A percentile compares a stretch with the other conserved stretches of the same genome.
phyloP scores from a whole-genome alignment of 2,329 filamentous ascomycete species.

The Pseudopithomyces maydicus region DNA sequence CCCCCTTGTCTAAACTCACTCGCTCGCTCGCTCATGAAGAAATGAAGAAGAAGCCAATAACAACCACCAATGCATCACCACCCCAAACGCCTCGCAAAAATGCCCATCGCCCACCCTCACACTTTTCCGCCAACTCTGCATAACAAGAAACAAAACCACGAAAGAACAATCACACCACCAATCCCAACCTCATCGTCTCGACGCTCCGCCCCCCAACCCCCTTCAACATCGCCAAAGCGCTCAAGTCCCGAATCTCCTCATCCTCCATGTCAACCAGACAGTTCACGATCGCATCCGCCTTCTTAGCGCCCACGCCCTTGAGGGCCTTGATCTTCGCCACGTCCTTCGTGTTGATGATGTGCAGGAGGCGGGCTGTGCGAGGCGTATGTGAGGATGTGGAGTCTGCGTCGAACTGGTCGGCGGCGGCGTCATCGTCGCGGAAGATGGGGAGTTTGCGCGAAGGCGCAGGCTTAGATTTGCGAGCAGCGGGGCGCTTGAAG shows the following conservation, averaged over 20 bases:
- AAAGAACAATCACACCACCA: slow-evolving; percentile 24
- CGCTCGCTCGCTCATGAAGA: too few relatives aligned
- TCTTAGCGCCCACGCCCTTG: slow-evolving; percentile 74
- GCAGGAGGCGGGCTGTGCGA: slow-evolving; percentile 66
- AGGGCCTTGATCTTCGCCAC: slow-evolving; percentile 67
- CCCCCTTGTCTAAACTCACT: not conserved
- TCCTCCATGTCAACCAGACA: slow-evolving; percentile 54
- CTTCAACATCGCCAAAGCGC: slow-evolving; percentile 52
- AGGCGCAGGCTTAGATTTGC: slow-evolving; percentile 39
- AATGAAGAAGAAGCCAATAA: not conserved
- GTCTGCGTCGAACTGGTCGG: slow-evolving; percentile 13
- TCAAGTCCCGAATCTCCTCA: slow-evolving; percentile 48
- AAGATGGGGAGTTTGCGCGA: slow-evolving; percentile 45
- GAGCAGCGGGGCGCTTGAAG: slow-evolving; percentile 39
- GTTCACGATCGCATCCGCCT: slow-evolving; percentile 62
- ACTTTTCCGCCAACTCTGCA: too few relatives aligned
- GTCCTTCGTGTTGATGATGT: slow-evolving; percentile 76
- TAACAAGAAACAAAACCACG: too few relatives aligned
- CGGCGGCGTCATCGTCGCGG: slow-evolving; percentile 31
- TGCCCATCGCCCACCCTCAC: too few relatives aligned
- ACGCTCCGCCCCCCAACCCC: slow-evolving; percentile 57
- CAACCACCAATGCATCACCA: not conserved
- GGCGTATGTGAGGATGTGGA: slow-evolving; percentile 59
- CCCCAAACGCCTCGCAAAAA: too few relatives aligned
- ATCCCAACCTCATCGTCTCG: slow-evolving; percentile 55